A percentile compares a stretch with the other conserved stretches of the same genome.
Evolutionary conservation across 805 yeast genomes (phyloP).

Genomic region (Starmerella apicola): DNA sequence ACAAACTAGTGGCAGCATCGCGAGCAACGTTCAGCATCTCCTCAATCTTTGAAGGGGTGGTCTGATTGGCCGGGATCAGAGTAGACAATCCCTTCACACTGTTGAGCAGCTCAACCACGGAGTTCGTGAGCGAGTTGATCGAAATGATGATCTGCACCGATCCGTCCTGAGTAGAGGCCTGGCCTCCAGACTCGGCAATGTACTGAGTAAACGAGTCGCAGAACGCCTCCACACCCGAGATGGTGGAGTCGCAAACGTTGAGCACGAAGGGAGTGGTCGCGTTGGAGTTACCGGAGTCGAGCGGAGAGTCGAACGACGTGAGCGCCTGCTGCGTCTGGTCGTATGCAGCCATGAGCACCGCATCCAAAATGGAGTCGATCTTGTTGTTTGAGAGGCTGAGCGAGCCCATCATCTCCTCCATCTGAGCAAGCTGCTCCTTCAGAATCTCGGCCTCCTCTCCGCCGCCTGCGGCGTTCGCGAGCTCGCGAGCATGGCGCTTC

Average conservation of each 20-base stretch:
- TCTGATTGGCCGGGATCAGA: constrained; percentile 52
- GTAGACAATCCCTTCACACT: constrained; percentile 57
- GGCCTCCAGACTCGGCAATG: constrained; percentile 56
- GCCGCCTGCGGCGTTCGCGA: constrained; percentile 26
- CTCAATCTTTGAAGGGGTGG: constrained; percentile 2
- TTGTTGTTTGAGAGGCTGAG: constrained; percentile 23
- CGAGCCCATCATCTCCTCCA: constrained; percentile 59
- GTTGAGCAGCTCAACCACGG: constrained; percentile 49
- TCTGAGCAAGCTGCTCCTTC: constrained; percentile 44
- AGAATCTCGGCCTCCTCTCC: constrained; percentile 41
- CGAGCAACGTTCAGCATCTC: constrained; percentile 40
- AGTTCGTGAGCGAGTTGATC: constrained; percentile 48
- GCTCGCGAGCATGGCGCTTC: too few relatives aligned
- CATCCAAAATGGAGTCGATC: constrained; percentile 44
- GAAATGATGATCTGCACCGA: constrained; percentile 43
- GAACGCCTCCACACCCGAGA: constrained; percentile 64
- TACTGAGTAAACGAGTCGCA: constrained; percentile 63
- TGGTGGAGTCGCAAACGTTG: constrained; percentile 57
- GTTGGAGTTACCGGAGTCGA: constrained; percentile 66
- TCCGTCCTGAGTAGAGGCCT: too few relatives aligned
- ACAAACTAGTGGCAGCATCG: constrained; percentile 47
- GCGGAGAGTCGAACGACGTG: constrained; percentile 61
- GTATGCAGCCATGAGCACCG: constrained; percentile 55
- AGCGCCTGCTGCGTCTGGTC: constrained; percentile 59
- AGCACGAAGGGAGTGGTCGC: constrained; percentile 58